Evolutionary conservation across 805 yeast species (phyloP), one percentile per base, ranked within the genome.

Genomic region (Candida insectorum): DNA sequence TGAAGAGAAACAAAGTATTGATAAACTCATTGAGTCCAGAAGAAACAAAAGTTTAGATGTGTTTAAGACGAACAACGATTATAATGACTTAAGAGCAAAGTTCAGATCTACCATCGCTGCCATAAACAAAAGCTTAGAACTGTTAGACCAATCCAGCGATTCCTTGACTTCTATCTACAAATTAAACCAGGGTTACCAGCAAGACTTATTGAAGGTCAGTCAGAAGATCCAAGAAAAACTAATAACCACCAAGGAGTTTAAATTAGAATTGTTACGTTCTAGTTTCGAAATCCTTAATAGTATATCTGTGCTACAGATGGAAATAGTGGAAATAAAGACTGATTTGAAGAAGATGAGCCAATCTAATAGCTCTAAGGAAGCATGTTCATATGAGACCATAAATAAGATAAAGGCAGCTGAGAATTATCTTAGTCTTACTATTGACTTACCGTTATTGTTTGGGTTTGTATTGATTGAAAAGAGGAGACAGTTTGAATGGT

Each of bases 381-480:
- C 29, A 3, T 28, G 48, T 15, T 40, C 50, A 2, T 50, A 34
- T 33, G 43, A 54, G 18, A 48, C 49, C 4, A 49, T 61, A 15
- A 48, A 43, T 31, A 32, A 40, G 15, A 55, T 64, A 18, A 63
- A 60, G 30, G 38, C 36, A 7, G 44, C 56, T 15, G 71, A 66
- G 43, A 64, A 66, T 38, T 50, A 58, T 34, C 49, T 65, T 4
- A 60, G 71, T 3, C 44, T 65, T 25, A 75, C 81, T 1, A 65
- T 75, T 10, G 93, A 85, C 51, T 50, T 85, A 17, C 95, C 95
- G 0, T 51, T 83, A 9, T 56, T 83, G 1, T 81, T 83, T 51
- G 93, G 93, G 1, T 61, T 81, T n/a, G 71, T 77, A 54, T 41
- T 81, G 3, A 68, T 83, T 29, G 89, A 84, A 43, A 66, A 62